Evolutionary conservation across 2,329 filamentous ascomycete species (phyloP).

Genomic region (Periconia macrospinosa): DNA sequence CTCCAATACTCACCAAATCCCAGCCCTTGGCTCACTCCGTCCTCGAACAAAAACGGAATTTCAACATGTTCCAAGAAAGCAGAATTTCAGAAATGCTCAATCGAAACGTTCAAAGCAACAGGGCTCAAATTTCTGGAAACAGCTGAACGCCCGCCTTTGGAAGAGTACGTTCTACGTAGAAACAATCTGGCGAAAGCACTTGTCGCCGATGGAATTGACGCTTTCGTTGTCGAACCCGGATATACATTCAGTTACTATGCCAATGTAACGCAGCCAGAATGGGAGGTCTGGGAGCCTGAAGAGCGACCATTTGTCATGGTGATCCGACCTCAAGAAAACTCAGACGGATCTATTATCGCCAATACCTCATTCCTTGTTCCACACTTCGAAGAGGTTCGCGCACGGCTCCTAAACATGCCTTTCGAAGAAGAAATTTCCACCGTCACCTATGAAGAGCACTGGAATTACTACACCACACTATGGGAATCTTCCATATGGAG

Average conservation of each 20-base stretch:
- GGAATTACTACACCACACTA: slow-evolving; percentile 64
- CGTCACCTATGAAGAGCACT: slow-evolving; percentile 65
- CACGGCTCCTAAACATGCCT: slow-evolving; percentile 62
- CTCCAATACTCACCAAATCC: too few species aligned
- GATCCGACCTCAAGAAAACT: slow-evolving; percentile 51
- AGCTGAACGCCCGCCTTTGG: slow-evolving; percentile 51
- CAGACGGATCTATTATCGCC: slow-evolving; percentile 50
- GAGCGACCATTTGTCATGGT: slow-evolving; percentile 67
- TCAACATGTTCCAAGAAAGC: slow-evolving; percentile 4
- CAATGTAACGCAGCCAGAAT: slow-evolving; percentile 63
- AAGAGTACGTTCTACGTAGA: slow-evolving; percentile 59
- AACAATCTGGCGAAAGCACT: slow-evolving; percentile 61
- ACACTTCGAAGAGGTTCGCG: slow-evolving; percentile 63
- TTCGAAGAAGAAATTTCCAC: slow-evolving; percentile 55
- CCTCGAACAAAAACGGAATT: too few species aligned
- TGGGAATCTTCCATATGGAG: slow-evolving; percentile 43
- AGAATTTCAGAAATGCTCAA: slow-evolving; percentile 54
- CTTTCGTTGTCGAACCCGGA: slow-evolving; percentile 65
- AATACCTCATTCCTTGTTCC: slow-evolving; percentile 63
- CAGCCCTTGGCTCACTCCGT: too few species aligned
- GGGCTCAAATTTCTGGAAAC: slow-evolving; percentile 56
- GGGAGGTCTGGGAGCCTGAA: slow-evolving; percentile 68
- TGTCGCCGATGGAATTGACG: slow-evolving; percentile 55
- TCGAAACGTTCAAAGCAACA: slow-evolving; percentile 52
- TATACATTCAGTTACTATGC: slow-evolving; percentile 68